Evolutionary conservation across 306 rosid genomes (phyloP).

Genomic region (Oxytropis ochrocephala): DNA sequence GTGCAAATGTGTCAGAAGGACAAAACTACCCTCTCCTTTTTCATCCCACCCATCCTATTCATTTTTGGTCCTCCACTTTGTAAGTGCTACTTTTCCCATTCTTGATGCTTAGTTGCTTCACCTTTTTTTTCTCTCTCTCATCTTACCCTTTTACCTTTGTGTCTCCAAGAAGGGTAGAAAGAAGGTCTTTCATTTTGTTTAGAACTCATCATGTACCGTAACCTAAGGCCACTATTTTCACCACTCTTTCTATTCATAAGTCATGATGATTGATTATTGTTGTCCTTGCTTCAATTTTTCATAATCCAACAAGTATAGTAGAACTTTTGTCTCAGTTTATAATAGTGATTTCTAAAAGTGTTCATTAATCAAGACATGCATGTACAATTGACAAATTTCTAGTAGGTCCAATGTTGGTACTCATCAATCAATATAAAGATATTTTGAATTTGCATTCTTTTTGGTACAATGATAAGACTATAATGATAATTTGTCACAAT

Average conservation of each 20-base stretch:
- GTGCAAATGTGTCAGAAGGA: conserved; percentile 31
- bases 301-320: neutral
- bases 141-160: neutral
- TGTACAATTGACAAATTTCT: neutral
- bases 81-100: conserved; percentile 15
- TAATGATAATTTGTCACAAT: neutral
- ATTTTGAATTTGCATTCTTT: neutral
- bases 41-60: conserved; percentile 33
- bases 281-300: neutral
- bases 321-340: neutral
- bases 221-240: neutral
- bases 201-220: conserved; percentile 21
- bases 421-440: neutral
- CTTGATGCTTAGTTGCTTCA: neutral
- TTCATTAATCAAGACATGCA: neutral
- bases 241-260: neutral
- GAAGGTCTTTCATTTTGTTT: conserved; percentile 11
- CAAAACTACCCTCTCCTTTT: conserved; percentile 27
- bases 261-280: neutral
- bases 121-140: conserved; percentile 6
- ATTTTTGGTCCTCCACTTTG: conserved; percentile 36
- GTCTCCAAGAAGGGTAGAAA: conserved; percentile 8
- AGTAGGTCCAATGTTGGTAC: neutral
- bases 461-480: neutral
- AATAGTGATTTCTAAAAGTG: neutral